Conservation (phyloP, 2,329 filamentous ascomycete genomes). For the Penicillium brevicompactum region DNA sequence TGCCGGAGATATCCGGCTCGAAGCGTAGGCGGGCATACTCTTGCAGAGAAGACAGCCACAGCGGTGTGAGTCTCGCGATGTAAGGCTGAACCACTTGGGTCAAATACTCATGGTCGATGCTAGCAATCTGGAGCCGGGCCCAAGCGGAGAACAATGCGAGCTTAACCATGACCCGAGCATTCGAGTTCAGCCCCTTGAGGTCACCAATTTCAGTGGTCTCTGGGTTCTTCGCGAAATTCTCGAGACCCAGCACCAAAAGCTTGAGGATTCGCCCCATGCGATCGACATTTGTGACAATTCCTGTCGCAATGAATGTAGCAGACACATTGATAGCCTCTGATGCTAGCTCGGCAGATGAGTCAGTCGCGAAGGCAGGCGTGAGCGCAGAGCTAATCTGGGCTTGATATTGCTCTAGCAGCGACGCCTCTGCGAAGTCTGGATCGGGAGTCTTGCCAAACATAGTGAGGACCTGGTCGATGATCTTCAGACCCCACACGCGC, state of each 20-base stretch:
- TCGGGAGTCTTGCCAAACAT: constrained; percentile 96
- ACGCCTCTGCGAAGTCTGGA: constrained; percentile 96
- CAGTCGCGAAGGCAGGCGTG: constrained; percentile 91
- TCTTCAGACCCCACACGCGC: constrained; percentile 86
- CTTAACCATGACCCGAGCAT: constrained; percentile 97
- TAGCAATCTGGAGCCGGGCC: constrained; percentile 95
- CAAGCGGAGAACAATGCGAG: constrained; percentile 96
- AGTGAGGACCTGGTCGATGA: constrained; percentile 89
- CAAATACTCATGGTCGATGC: constrained; percentile 86
- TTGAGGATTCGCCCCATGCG: constrained; percentile 99
- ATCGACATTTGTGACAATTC: constrained; percentile 95
- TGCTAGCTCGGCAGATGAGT: constrained; percentile 93
- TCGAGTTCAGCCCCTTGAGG: constrained; percentile 86
- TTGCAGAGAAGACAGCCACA: constrained; percentile 90
- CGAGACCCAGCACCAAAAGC: constrained; percentile 83
- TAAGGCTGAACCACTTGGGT: constrained; percentile 87
- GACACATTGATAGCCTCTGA: constrained; percentile 97
- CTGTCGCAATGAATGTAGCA: constrained; percentile 95
- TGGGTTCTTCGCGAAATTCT: constrained; percentile 82
- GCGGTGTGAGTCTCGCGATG: constrained; percentile 82
- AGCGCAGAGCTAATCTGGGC: constrained; percentile 96
- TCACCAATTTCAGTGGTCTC: constrained; percentile 90
- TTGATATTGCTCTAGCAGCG: constrained; percentile 95
- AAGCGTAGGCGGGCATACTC: constrained; percentile 93
- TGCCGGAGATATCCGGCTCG: constrained; percentile 95